These are phyloP conservation scores for Misopates orontium DNA, from an alignment of 257 asterid genomes.

Conservation along the genomic window DNA sequence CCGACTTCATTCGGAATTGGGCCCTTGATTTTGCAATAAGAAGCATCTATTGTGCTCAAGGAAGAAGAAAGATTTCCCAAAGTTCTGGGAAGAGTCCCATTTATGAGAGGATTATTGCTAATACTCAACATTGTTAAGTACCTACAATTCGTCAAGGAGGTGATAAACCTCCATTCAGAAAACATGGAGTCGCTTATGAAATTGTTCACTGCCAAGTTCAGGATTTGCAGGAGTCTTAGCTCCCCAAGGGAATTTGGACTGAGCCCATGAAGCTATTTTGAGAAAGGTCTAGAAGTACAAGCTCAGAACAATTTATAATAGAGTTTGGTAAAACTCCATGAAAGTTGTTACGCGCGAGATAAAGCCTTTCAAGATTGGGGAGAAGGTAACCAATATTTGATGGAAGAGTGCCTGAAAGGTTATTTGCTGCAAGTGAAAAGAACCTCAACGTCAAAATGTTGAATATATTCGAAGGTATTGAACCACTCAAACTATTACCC, in stretches of 20 bases:
- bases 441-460: constrained; percentile 15
- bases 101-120: background rate
- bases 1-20: constrained; percentile 33
- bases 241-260: too few species aligned
- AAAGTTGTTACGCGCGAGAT: too few species aligned
- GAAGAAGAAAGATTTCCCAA: background rate
- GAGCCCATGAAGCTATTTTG: too few species aligned
- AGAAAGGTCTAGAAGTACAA: constrained; percentile 25
- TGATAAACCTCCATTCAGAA: constrained; percentile 21
- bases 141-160: constrained; percentile 26
- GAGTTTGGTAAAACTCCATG: too few species aligned
- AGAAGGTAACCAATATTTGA: too few species aligned
- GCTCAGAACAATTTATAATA: constrained; percentile 16
- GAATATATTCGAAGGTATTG: constrained; percentile 6
- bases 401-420: constrained; percentile 28
- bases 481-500: background rate
- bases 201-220: background rate
- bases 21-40: constrained; percentile 22
- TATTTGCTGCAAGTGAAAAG: constrained; percentile 6
- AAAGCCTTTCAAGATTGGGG: too few species aligned
- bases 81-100: background rate
- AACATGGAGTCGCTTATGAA: constrained; percentile 9
- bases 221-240: too few species aligned
- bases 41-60: too few species aligned
- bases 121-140: background rate